Percentiles rank a stretch among this genome's conserved stretches.
phyloP scores from a whole-genome alignment of 352 stramenopile species.

The Phytophthora agathidicida region DNA sequence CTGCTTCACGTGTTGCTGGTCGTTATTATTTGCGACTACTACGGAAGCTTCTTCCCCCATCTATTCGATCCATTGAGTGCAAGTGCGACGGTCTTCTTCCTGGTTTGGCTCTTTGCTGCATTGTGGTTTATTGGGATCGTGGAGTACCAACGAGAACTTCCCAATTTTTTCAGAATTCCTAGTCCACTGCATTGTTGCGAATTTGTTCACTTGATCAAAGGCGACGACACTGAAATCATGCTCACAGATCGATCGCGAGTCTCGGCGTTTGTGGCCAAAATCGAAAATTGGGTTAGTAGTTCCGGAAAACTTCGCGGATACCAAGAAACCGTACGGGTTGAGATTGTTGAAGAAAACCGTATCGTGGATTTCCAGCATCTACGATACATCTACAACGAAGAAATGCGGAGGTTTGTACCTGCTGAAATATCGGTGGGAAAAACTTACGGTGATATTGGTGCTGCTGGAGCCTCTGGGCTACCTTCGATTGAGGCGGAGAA shows the following conservation, averaged over 20 bases:
- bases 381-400: constrained; percentile 48
- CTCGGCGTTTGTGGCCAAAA: constrained; percentile 32
- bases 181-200: constrained; percentile 33
- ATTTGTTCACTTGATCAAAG: constrained; percentile 42
- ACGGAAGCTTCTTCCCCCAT: constrained; percentile 31
- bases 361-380: constrained; percentile 52
- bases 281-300: constrained; percentile 31
- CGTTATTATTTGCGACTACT: constrained; percentile 45
- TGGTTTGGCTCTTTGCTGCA: constrained; percentile 37
- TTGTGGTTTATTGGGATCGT: constrained; percentile 40
- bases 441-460: constrained; percentile 30
- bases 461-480: constrained; percentile 14
- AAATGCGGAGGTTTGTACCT: constrained; percentile 30
- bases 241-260: constrained; percentile 34
- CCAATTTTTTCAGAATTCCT: constrained; percentile 43
- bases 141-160: constrained; percentile 18
- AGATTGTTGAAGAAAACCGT: constrained; percentile 19
- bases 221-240: constrained; percentile 37
- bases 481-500: constrained; percentile 11
- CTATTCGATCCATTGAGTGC: constrained; percentile 32
- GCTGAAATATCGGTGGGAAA: constrained; percentile 28
- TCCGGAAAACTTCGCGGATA: constrained; percentile 24
- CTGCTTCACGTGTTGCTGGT: constrained; percentile 35
- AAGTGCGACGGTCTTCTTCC: constrained; percentile 38
- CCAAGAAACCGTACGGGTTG: constrained; percentile 37